Conservation (phyloP, 805 yeast genomes). For the Brettanomyces anomalus region DNA sequence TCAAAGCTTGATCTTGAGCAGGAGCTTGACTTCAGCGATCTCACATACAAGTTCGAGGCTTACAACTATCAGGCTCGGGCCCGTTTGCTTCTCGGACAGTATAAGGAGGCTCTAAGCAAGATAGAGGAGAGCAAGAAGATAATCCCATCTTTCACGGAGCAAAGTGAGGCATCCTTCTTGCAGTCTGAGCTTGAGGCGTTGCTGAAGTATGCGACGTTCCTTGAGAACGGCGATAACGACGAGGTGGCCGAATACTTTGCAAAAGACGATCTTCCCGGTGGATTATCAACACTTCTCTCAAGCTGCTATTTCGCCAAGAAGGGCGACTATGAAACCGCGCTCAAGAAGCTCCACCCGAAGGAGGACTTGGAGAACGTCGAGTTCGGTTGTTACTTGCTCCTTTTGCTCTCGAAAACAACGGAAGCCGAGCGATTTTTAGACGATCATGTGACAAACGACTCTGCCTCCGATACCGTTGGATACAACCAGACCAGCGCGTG, state of each 20-base stretch:
- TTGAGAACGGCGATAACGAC: slow-evolving; percentile 3
- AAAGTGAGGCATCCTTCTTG: slow-evolving; percentile 6
- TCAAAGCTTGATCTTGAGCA: slow-evolving; percentile 11
- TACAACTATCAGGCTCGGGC: slow-evolving; percentile 19
- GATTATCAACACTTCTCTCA: slow-evolving; percentile 7
- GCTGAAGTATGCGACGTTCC: slow-evolving; percentile 7
- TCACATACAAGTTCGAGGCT: slow-evolving; percentile 18
- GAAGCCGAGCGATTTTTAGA: slow-evolving; percentile 24
- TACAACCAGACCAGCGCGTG: slow-evolving; percentile 77
- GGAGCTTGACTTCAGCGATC: slow-evolving; percentile 19
- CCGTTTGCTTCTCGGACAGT: slow-evolving; percentile 7
- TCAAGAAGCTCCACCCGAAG: slow-evolving; percentile 22
- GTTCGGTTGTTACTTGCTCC: slow-evolving; percentile 29
- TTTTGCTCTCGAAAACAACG: slow-evolving; percentile 33
- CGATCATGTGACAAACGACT: slow-evolving; percentile 7
- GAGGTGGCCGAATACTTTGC: slow-evolving; percentile 1
- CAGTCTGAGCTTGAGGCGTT: slow-evolving; percentile 11
- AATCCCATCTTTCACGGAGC: not conserved
- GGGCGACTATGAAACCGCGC: slow-evolving; percentile 33
- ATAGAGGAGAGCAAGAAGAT: slow-evolving; percentile 4
- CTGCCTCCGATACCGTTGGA: slow-evolving; percentile 58
- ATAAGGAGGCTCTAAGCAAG: slow-evolving; percentile 10
- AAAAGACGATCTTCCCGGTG: slow-evolving; percentile 4
- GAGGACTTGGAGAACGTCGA: slow-evolving; percentile 30
- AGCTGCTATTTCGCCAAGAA: slow-evolving; percentile 21